Evolutionary conservation across 495 filamentous ascomycete genomes (phyloP).

Genomic region (Penicillium egyptiacum): DNA sequence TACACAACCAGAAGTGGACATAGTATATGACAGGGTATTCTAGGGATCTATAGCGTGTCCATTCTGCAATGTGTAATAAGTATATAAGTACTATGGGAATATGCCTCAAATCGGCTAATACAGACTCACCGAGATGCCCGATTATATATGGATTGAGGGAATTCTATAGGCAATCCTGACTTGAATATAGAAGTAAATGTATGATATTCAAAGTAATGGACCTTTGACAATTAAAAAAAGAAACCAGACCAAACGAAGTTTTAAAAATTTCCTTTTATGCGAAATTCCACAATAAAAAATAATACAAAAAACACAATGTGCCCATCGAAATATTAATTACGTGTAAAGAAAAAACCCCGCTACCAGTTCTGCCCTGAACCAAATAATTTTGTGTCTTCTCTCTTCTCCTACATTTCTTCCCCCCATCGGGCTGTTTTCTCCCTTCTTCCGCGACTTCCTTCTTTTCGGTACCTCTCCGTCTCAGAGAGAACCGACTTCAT

Average conservation of each 20-base stretch:
- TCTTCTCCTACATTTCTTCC: slow-evolving; percentile 23
- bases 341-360: slow-evolving; percentile 23
- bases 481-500: slow-evolving; percentile 14
- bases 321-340: slow-evolving; percentile 10
- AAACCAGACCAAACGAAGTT: background rate
- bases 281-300: slow-evolving; percentile 25
- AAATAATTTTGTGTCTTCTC: slow-evolving; percentile 23
- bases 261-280: slow-evolving; percentile 3
- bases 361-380: slow-evolving; percentile 25
- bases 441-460: slow-evolving; percentile 23
- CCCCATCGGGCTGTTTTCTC: slow-evolving; percentile 20
- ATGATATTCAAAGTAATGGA: background rate
- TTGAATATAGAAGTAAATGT: too few relatives aligned
- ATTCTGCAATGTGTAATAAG: background rate
- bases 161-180: too few relatives aligned
- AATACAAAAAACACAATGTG: background rate
- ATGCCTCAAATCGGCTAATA: background rate
- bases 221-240: background rate
- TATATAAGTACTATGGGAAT: background rate
- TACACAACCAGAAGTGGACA: background rate
- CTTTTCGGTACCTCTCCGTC: slow-evolving; percentile 20
- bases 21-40: background rate
- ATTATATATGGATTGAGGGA: too few relatives aligned
- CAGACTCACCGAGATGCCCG: background rate
- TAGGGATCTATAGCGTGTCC: background rate